Evolutionary conservation across 2,329 filamentous ascomycete species (phyloP).

Genomic region (Fusarium agapanthi): DNA sequence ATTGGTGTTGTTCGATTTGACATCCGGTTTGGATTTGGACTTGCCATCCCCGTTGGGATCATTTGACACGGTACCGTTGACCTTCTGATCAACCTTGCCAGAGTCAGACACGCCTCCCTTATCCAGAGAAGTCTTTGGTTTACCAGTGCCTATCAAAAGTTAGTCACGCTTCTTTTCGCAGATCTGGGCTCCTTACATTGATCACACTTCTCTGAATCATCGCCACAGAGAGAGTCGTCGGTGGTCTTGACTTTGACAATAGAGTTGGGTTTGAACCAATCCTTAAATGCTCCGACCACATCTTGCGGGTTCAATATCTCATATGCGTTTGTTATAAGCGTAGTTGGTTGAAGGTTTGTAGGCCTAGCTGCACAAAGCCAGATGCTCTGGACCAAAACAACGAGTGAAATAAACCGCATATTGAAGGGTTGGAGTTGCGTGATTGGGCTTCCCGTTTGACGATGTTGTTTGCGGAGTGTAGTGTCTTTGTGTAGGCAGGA

Average conservation of each 20-base stretch:
- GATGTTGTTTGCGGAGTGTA: accelerated
- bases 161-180: background rate
- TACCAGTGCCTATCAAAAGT: background rate
- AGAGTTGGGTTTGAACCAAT: background rate
- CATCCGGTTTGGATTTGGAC: background rate
- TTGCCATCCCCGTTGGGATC: accelerated
- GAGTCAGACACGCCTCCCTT: background rate
- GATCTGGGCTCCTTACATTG: background rate
- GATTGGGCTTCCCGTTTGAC: background rate
- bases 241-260: background rate
- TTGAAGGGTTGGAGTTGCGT: background rate
- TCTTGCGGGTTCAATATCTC: background rate
- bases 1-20: background rate
- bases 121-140: background rate
- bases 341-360: background rate
- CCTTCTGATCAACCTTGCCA: background rate
- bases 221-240: background rate
- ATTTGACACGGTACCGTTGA: background rate
- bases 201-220: background rate
- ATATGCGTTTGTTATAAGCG: background rate
- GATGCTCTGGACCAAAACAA: background rate
- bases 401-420: background rate
- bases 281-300: background rate
- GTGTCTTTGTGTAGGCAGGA: background rate
- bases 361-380: background rate